Percentiles rank a stretch among this genome's conserved stretches.
phyloP scores from a whole-genome alignment of 2,329 filamentous ascomycete species.

The Nothopassalora personata region DNA sequence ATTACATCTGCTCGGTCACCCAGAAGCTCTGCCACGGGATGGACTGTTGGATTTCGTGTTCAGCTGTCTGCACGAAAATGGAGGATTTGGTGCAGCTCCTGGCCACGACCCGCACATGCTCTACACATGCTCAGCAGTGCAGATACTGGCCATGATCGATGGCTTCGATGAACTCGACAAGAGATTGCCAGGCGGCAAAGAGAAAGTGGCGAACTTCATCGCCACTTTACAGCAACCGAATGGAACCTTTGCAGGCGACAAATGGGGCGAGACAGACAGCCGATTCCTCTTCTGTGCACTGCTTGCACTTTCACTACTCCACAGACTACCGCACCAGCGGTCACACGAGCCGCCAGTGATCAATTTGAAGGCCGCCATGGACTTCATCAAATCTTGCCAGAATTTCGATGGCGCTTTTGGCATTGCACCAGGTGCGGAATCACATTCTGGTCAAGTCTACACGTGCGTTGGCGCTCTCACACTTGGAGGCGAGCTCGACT shows the following conservation, averaged over 20 bases:
- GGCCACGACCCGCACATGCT: conserved; percentile 95
- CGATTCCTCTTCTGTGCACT: conserved; percentile 88
- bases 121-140: conserved; percentile 90
- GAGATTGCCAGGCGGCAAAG: conserved; percentile 60
- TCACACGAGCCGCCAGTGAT: conserved; percentile 46
- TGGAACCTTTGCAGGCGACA: conserved; percentile 87
- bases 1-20: conserved; percentile 74
- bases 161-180: conserved; percentile 77
- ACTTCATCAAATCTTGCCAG: conserved; percentile 72
- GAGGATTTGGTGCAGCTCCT: conserved; percentile 89
- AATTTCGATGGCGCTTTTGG: conserved; percentile 97
- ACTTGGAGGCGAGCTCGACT: conserved; percentile 74
- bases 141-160: conserved; percentile 82
- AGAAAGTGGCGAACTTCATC: conserved; percentile 74
- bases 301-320: conserved; percentile 80
- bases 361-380: conserved; percentile 73
- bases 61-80: conserved; percentile 82
- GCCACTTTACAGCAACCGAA: conserved; percentile 72
- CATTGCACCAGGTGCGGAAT: conserved; percentile 82
- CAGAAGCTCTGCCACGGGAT: conserved; percentile 72
- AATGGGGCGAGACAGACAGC: conserved; percentile 95
- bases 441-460: conserved; percentile 91
- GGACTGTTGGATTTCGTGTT: conserved; percentile 89
- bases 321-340: conserved; percentile 51
- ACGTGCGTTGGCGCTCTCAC: conserved; percentile 84